Percentiles rank a stretch among this genome's conserved stretches.
phyloP scores from a whole-genome alignment of 495 filamentous ascomycete species.

The Tuber microsphaerosporum region DNA sequence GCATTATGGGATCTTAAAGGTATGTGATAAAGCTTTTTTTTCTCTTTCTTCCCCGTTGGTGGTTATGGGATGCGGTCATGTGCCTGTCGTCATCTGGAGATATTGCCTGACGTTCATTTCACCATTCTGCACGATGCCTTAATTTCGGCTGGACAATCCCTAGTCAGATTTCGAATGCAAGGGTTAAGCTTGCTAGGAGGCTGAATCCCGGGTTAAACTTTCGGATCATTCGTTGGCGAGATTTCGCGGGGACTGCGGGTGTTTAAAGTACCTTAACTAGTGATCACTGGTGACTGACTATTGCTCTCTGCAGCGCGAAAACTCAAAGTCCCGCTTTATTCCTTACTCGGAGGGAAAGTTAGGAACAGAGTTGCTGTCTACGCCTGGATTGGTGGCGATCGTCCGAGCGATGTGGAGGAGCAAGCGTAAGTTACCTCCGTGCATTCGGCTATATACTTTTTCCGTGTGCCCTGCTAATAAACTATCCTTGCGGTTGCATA shows the following conservation, averaged over 20 bases:
- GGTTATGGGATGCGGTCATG: not conserved
- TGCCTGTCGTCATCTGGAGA: slow-evolving; percentile 5
- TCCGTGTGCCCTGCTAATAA: slow-evolving; percentile 9
- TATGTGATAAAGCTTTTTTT: slow-evolving; percentile 17
- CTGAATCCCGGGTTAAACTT: slow-evolving; percentile 21
- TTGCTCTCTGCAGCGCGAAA: slow-evolving; percentile 43
- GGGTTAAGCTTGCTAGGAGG: slow-evolving; percentile 18
- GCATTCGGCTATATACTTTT: slow-evolving; percentile 8
- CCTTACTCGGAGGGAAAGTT: slow-evolving; percentile 70
- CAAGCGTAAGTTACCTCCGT: slow-evolving; percentile 49
- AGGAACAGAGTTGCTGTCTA: slow-evolving; percentile 69
- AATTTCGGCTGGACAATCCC: slow-evolving; percentile 25
- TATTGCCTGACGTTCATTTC: slow-evolving; percentile 20
- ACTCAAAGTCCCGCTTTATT: slow-evolving; percentile 63
- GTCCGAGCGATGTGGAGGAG: slow-evolving; percentile 61
- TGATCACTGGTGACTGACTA: slow-evolving; percentile 30
- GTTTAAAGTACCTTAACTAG: slow-evolving; percentile 1
- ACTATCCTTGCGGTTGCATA: slow-evolving; percentile 18
- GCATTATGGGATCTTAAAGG: slow-evolving; percentile 74
- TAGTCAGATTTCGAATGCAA: slow-evolving; percentile 15
- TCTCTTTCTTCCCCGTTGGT: slow-evolving; percentile 4
- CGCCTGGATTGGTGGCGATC: slow-evolving; percentile 79
- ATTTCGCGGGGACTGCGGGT: not conserved
- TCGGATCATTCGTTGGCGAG: slow-evolving; percentile 1
- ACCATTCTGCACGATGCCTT: slow-evolving; percentile 13